Conservation (phyloP, 108 stramenopile species). For the Nitzschia sp. region DNA sequence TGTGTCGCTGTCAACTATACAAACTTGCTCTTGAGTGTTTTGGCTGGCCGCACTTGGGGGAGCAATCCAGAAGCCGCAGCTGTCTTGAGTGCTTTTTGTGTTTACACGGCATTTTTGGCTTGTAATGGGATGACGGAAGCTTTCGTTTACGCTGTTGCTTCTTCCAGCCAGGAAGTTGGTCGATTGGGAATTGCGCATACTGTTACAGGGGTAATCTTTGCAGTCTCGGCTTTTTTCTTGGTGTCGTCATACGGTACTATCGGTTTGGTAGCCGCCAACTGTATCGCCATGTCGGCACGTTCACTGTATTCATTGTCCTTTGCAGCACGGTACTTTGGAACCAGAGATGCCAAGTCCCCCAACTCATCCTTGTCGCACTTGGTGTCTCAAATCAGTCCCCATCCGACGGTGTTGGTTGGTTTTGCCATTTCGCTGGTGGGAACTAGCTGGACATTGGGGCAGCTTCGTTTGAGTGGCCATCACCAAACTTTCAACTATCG, state of each 20-base stretch:
- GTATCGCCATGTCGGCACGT: conserved; percentile 70
- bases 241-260: conserved; percentile 57
- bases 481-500: conserved; percentile 23
- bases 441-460: conserved; percentile 37
- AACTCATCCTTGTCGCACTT: conserved; percentile 16
- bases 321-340: conserved; percentile 61
- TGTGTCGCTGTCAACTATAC: conserved; percentile 77
- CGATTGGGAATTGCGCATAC: conserved; percentile 64
- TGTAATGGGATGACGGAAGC: conserved; percentile 95
- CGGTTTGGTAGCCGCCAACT: conserved; percentile 77
- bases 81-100: conserved; percentile 85
- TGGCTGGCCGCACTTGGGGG: conserved; percentile 78
- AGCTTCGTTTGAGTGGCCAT: conserved; percentile 25
- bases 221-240: conserved; percentile 54
- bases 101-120: conserved; percentile 89
- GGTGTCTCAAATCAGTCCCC: conserved; percentile 47
- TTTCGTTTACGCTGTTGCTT: conserved; percentile 83
- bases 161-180: conserved; percentile 58
- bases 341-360: not conserved
- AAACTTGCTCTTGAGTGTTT: conserved; percentile 55
- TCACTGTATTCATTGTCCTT: conserved; percentile 64
- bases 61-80: conserved; percentile 61
- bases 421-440: conserved; percentile 46
- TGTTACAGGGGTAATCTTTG: conserved; percentile 67
- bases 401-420: conserved; percentile 45